These are phyloP conservation scores for Neohortaea acidophila DNA, from an alignment of 495 filamentous ascomycete species.

Conservation along the genomic window DNA sequence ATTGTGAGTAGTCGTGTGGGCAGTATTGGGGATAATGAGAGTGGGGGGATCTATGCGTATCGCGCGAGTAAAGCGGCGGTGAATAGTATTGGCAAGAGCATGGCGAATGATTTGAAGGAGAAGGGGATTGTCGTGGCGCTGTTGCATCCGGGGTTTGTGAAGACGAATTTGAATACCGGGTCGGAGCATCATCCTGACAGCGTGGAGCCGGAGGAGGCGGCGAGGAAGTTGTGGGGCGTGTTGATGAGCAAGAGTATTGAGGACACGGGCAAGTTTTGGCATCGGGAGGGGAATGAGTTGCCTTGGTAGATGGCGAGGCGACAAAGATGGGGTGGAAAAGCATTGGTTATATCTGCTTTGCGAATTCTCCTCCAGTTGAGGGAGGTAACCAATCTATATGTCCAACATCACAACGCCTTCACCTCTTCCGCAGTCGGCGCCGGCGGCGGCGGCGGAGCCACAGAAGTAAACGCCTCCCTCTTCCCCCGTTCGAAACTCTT, in stretches of 20 bases:
- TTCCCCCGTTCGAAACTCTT: constrained; percentile 13
- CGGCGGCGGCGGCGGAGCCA: no score
- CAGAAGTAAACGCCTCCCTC: no score
- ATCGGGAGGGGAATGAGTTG: constrained; percentile 26
- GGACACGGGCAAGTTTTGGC: constrained; percentile 27
- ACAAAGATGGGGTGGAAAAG: no score
- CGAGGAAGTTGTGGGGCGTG: constrained; percentile 26
- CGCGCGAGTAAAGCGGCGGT: constrained; percentile 51
- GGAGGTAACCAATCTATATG: no score
- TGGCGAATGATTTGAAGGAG: constrained; percentile 26
- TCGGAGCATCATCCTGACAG: constrained; percentile 15
- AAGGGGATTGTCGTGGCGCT: constrained; percentile 24
- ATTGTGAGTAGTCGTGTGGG: constrained; percentile 30
- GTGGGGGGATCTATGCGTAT: constrained; percentile 65
- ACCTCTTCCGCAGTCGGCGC: no score
- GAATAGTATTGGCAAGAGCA: constrained; percentile 28
- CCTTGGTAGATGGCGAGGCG: constrained; percentile 21
- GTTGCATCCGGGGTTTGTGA: constrained; percentile 30
- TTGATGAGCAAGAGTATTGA: constrained; percentile 22
- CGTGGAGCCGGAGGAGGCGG: constrained; percentile 28
- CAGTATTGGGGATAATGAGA: constrained; percentile 34
- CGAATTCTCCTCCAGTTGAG: no score
- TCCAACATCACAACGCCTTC: no score
- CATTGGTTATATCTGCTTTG: no score
- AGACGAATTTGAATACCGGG: constrained; percentile 15